phyloP scores from a whole-genome alignment of 257 asterid species.

The Thymus mandschuricus region DNA sequence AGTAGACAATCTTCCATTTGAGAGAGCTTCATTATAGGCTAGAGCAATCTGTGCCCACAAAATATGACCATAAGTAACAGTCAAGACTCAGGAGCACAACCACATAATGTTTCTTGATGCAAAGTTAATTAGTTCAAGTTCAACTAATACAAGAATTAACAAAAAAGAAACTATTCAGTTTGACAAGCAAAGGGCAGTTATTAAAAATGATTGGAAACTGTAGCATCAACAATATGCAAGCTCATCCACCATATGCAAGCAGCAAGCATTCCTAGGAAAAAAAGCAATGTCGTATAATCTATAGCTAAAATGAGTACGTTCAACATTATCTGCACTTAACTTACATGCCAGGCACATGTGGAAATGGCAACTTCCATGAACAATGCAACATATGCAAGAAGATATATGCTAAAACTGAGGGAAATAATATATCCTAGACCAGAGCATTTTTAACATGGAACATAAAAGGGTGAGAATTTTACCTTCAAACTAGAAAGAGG shows the following conservation, averaged over 20 bases:
- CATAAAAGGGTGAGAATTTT: constrained; percentile 18
- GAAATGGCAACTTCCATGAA: neutral
- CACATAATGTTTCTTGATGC: neutral
- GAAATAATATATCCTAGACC: neutral
- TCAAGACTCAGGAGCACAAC: neutral
- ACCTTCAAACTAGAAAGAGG: constrained; percentile 88
- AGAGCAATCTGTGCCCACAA: constrained; percentile 64
- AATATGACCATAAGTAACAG: neutral
- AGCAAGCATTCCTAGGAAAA: neutral
- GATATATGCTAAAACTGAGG: neutral
- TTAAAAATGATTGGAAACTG: neutral
- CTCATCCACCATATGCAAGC: neutral
- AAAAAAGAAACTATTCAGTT: too few relatives aligned
- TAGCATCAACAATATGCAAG: neutral
- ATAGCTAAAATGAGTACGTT: neutral
- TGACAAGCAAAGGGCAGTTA: too few relatives aligned
- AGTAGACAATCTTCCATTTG: constrained; percentile 59
- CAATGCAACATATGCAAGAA: neutral
- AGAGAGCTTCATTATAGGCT: constrained; percentile 79
- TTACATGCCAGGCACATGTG: neutral
- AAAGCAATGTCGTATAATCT: neutral
- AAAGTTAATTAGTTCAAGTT: neutral
- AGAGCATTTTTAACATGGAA: neutral
- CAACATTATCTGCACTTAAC: neutral
- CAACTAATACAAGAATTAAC: too few relatives aligned